Percentiles rank a stretch among this genome's conserved stretches.
These are phyloP conservation scores for Amanita fuliginea DNA, from an alignment of 768 basidiomycete species.

Conservation along the genomic window DNA sequence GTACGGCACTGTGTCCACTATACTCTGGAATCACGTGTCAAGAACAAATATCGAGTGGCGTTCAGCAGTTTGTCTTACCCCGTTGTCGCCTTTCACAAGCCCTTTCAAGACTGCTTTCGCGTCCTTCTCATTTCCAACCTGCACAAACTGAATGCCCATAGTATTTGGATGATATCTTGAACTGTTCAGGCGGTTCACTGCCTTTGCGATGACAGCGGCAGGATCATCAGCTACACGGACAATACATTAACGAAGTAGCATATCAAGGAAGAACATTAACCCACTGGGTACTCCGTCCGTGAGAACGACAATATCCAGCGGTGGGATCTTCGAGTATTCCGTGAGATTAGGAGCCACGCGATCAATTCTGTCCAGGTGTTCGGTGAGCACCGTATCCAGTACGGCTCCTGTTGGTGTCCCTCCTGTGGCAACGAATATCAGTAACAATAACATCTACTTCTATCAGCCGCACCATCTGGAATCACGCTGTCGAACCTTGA, in stretches of 20 bases:
- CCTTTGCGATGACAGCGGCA: slow-evolving; percentile 12
- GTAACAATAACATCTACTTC: not conserved
- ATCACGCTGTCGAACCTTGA: slow-evolving; percentile 13
- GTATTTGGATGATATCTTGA: not conserved
- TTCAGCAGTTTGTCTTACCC: slow-evolving; percentile 10
- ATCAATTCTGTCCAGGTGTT: slow-evolving; percentile 12
- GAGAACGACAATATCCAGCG: slow-evolving; percentile 22
- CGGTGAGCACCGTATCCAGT: slow-evolving; percentile 14
- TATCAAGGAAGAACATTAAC: not conserved
- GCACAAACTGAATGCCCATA: slow-evolving; percentile 22
- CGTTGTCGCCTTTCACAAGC: slow-evolving; percentile 17
- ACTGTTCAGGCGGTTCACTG: slow-evolving; percentile 13
- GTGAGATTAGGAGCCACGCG: not conserved
- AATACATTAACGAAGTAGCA: not conserved
- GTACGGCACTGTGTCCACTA: slow-evolving; percentile 22
- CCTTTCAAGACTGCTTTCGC: slow-evolving; percentile 14
- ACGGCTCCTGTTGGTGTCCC: slow-evolving; percentile 19
- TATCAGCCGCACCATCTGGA: slow-evolving; percentile 8
- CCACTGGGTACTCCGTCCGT: slow-evolving; percentile 22
- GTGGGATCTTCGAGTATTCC: slow-evolving; percentile 15
- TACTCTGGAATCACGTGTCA: slow-evolving; percentile 12
- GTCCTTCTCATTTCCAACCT: slow-evolving; percentile 18
- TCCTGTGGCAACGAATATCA: slow-evolving; percentile 8
- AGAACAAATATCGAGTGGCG: not conserved
- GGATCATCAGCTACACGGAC: slow-evolving; percentile 11